Base-by-base conservation (phyloP, 345 rosid genomes). In the Litchi chinensis region DNA sequence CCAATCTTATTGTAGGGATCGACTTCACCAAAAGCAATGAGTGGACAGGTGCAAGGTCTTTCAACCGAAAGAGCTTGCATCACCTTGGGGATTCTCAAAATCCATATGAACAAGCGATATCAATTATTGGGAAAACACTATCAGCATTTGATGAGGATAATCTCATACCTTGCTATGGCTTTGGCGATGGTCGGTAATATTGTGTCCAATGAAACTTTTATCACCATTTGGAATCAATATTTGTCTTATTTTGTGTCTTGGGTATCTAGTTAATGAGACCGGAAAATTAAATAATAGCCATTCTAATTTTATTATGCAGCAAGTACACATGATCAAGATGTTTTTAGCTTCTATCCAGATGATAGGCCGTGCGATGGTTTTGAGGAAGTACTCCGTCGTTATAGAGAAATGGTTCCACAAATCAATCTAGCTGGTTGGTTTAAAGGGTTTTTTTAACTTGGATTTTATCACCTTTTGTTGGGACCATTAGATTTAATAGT, bases 11-110 rank as follows among this genome's bases (percentile, higher is more conserved):
- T 15, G 81, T 91, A 12, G 95, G 95, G 8, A 87, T 91, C 76
- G 95, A 91, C 80, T 89, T 92, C 76, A 91, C 95, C 37, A 91
- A 90, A 78, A 91, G 95, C 86, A 92, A 89, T 60, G 95, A 91
- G 79, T 93, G 95, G 95, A 86, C 93, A 54, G 95, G 93, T 80
- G 72, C 84, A 44, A 70, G 85, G 71, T 89, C 90, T 37, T 89
- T 87, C 80, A 65, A 82, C 21, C 78, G 79, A 12, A 65, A 40
- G 48, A 83, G 88, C 86, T 77, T 87, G 80, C 84, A 89, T 78
- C 74, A 86, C 68, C 80, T 87, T 18, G 84, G 90, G 54, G 77
- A 80, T 64, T 3, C 60, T 59, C 81, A 76, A 46, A 89, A 89
- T 80, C 92, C 90, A 3, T 85, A 87, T 44, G 90, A 89, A 70